Evolutionary conservation across 1,284 basidiomycete genomes (phyloP).

Genomic region (Rhodotorula sp.): DNA sequence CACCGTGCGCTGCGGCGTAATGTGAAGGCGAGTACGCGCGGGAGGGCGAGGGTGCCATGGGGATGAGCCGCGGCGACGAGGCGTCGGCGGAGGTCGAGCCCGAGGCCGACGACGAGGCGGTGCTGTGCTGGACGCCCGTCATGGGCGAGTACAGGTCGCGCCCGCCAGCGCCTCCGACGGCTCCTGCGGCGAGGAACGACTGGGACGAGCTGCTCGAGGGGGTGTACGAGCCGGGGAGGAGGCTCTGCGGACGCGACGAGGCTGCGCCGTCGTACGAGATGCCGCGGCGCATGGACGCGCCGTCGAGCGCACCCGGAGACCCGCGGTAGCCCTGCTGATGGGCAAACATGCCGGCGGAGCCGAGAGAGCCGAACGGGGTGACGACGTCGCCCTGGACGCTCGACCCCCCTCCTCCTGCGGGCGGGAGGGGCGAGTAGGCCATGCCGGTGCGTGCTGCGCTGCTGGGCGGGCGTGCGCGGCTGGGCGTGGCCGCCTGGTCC

Average conservation of each 20-base stretch:
- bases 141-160: conserved; percentile 8
- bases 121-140: conserved; percentile 5
- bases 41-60: conserved; percentile 7
- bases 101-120: not conserved
- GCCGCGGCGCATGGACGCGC: conserved; percentile 17
- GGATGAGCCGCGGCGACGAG: conserved; percentile 3
- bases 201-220: conserved; percentile 2
- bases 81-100: not conserved
- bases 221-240: conserved; percentile 5
- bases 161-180: not conserved
- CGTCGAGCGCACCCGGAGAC: not conserved
- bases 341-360: not conserved
- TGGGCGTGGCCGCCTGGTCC: not conserved
- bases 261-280: conserved; percentile 15
- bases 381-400: not conserved
- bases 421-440: conserved; percentile 25
- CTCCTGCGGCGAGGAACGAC: not conserved
- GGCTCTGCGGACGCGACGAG: not conserved
- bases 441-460: not conserved
- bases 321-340: not conserved
- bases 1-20: conserved; percentile 11
- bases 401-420: not conserved
- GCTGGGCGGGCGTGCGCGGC: not conserved
- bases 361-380: not conserved
- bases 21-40: conserved; percentile 25